Conservation (phyloP, 2,329 filamentous ascomycete genomes). For the Xylariomycetidae sp. region DNA sequence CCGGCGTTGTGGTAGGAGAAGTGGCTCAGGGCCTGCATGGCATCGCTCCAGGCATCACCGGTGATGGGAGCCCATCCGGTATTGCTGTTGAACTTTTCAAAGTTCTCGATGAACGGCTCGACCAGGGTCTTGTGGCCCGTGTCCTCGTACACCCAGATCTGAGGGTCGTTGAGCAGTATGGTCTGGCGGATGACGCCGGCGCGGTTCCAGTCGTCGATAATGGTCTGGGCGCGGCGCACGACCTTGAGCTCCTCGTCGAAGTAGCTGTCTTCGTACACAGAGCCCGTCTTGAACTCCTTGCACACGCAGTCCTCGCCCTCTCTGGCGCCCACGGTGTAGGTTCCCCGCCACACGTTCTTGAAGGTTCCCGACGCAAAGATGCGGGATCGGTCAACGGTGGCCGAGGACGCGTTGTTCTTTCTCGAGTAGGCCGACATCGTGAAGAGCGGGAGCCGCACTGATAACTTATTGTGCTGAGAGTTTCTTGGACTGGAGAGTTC, state of each 20-base stretch:
- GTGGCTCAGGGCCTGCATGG: slow-evolving; percentile 40
- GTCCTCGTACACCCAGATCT: slow-evolving; percentile 25
- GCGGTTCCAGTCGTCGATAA: slow-evolving; percentile 33
- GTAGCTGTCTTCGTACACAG: slow-evolving; percentile 27
- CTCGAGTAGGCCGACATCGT: neutral
- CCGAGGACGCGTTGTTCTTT: neutral
- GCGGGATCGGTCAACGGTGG: neutral
- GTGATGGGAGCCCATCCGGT: slow-evolving; percentile 31
- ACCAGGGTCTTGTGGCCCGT: slow-evolving; percentile 20
- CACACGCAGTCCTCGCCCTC: slow-evolving; percentile 28
- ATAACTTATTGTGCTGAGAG: too few relatives aligned
- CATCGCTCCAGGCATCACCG: slow-evolving; percentile 24
- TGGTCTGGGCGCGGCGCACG: slow-evolving; percentile 28
- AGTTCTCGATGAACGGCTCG: slow-evolving; percentile 37
- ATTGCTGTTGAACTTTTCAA: slow-evolving; percentile 41
- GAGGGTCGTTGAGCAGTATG: slow-evolving; percentile 32
- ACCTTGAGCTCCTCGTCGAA: slow-evolving; percentile 34
- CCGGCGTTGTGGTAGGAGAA: slow-evolving; percentile 36
- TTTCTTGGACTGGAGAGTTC: too few relatives aligned
- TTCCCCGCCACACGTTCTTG: slow-evolving; percentile 23
- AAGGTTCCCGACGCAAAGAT: slow-evolving; percentile 20
- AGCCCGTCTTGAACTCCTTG: slow-evolving; percentile 36
- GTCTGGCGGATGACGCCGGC: slow-evolving; percentile 22
- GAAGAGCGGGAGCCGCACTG: too few relatives aligned
- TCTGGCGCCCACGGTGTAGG: slow-evolving; percentile 25